Evolutionary conservation across 805 yeast genomes (phyloP), one percentile per base, ranked within the genome.

Genomic region (Teunomyces pallodes): DNA sequence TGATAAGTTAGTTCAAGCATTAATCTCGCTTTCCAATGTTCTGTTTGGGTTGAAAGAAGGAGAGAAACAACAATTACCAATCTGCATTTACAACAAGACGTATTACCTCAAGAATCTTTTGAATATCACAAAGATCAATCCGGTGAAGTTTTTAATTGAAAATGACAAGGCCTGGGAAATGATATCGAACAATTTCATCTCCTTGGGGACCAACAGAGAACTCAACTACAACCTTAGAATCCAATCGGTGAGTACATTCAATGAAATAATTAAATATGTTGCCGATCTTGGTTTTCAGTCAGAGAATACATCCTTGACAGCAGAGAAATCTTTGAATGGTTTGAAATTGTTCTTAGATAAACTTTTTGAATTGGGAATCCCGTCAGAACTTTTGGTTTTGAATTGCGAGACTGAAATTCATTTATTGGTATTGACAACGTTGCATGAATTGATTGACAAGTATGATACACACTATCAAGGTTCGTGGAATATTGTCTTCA

Each of bases 401-500:
- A 80, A 81, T 53, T 78, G 83, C 29, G 90, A 86, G 54, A 77
- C 83, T 2, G 91, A 86, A 46, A 80, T 90, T 51, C 81, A 85
- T 50, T 74, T 86, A 13, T 77, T 77, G 27, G 66, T 80, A 0
- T 69, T 91, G 36, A 77, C 81, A 27, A 84, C 89, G 0, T 63
- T 92, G 45, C 86, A 83, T 59, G 81, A 76, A 28, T 72, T 91
- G n/a, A 74, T 92, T 29, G 95, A 90, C 57, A 83, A 86, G 55
- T 86, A 82, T 60, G 97, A 96, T 31, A 67, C 74, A 5, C 72
- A 84, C 44, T 70, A 72, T 39, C 67, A 69, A 41, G 63, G 75
- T n/a, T 83, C 87, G 0, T 92, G 98, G 98, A 77, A 79, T 32
- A 65, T 75, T 2, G 86, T 90, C 1, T 82, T 92, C 52, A 67